A percentile compares a stretch with the other conserved stretches of the same genome.
Conservation (phyloP, 1,284 basidiomycete species). For the Melanopsichium pennsylvanicum region DNA sequence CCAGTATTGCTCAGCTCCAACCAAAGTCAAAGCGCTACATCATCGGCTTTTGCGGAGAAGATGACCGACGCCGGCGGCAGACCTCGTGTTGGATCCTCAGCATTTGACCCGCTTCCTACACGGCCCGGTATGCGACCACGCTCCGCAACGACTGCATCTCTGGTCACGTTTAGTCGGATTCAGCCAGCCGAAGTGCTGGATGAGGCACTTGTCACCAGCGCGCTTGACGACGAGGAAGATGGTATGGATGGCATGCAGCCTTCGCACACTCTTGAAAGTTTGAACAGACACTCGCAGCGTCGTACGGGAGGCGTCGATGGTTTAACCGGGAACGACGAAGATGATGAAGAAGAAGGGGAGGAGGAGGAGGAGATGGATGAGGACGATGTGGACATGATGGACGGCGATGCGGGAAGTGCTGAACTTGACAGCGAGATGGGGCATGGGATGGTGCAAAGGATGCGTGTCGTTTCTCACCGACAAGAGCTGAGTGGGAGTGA, state of each 20-base stretch:
- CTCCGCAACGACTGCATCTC: conserved; percentile 34
- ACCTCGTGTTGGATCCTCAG: conserved; percentile 23
- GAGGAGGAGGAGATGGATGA: conserved; percentile 5
- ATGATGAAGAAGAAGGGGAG: conserved; percentile 18
- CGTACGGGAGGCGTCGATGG: conserved; percentile 6
- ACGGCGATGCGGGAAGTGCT: too few species aligned
- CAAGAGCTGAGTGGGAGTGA: conserved; percentile 2
- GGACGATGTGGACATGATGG: conserved; percentile 4
- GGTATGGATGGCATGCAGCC: conserved; percentile 20
- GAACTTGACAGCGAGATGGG: conserved; percentile 10
- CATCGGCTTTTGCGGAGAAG: conserved; percentile 1
- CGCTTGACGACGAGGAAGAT: conserved; percentile 46
- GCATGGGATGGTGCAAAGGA: neutral
- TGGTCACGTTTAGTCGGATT: conserved; percentile 43
- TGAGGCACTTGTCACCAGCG: conserved; percentile 38
- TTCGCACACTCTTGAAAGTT: conserved; percentile 14
- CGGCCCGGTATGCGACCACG: conserved; percentile 41
- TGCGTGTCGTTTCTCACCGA: neutral
- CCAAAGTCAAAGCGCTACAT: neutral
- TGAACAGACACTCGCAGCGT: conserved; percentile 1
- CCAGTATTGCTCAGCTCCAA: conserved; percentile 2
- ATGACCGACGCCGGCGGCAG: neutral
- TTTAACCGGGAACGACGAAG: conserved; percentile 23
- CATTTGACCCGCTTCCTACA: conserved; percentile 26
- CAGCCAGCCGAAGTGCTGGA: conserved; percentile 42